A percentile compares a stretch with the other conserved stretches of the same genome.
Evolutionary conservation across 805 yeast species (phyloP).

Genomic region (Monosporozyma servazzii): DNA sequence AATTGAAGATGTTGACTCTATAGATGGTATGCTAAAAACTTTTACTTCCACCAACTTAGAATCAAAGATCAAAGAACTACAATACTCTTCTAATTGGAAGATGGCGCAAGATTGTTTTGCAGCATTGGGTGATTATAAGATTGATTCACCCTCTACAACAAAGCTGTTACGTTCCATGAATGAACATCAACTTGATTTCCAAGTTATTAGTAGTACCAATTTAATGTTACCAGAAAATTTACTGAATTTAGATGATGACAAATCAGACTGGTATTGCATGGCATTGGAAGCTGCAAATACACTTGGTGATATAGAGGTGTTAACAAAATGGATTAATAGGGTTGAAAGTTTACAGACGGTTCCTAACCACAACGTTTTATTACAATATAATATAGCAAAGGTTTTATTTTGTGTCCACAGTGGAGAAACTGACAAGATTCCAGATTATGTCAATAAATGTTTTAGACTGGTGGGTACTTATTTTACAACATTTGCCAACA

Average conservation of each 20-base stretch:
- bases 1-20: conserved; percentile 80
- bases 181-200: conserved; percentile 68
- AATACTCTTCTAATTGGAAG: conserved; percentile 78
- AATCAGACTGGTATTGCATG: conserved; percentile 47
- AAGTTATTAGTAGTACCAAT: conserved; percentile 46
- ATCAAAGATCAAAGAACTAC: conserved; percentile 74
- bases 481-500: conserved; percentile 38
- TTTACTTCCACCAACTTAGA: conserved; percentile 60
- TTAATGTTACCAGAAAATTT: conserved; percentile 35
- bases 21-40: conserved; percentile 73
- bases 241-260: conserved; percentile 20
- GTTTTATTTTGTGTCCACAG: conserved; percentile 41
- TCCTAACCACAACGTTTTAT: conserved; percentile 45
- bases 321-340: conserved; percentile 50
- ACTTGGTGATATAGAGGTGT: conserved; percentile 43
- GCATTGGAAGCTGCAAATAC: conserved; percentile 72
- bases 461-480: conserved; percentile 52
- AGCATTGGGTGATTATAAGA: conserved; percentile 41
- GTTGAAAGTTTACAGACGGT: conserved; percentile 37
- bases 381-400: conserved; percentile 57
- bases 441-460: conserved; percentile 39
- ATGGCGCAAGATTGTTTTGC: conserved; percentile 80
- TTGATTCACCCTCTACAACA: conserved; percentile 34
- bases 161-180: conserved; percentile 61
- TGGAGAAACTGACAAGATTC: conserved; percentile 29